These are phyloP conservation scores for Alternaria tenuissima DNA, from an alignment of 2,329 filamentous ascomycete genomes.

Conservation along the genomic window DNA sequence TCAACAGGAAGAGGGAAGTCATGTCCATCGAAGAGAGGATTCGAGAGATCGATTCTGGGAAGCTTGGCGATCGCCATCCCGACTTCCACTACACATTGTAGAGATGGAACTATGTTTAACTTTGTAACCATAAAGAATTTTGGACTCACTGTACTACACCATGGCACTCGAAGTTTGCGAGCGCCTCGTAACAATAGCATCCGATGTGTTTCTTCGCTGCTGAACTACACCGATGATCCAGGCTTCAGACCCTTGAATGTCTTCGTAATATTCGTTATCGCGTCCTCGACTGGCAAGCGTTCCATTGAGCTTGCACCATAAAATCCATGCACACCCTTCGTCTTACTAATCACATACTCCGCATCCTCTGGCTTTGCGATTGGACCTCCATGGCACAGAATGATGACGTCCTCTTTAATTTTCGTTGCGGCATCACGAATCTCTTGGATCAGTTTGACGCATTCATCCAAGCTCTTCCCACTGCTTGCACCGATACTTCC, in stretches of 20 bases:
- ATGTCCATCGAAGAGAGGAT: not conserved
- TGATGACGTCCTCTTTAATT: constrained; percentile 67
- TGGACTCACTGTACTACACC: not conserved
- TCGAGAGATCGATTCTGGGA: constrained; percentile 10
- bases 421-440: constrained; percentile 68
- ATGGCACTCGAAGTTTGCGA: not conserved
- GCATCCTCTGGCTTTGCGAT: constrained; percentile 72
- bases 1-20: not conserved
- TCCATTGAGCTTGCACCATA: constrained; percentile 77
- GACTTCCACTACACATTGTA: constrained; percentile 54
- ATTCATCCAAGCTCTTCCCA: constrained; percentile 70
- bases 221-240: not conserved
- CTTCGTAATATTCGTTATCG: constrained; percentile 66
- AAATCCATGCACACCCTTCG: constrained; percentile 73
- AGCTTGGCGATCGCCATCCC: constrained; percentile 61
- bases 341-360: constrained; percentile 67
- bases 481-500: constrained; percentile 71
- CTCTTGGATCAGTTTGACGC: constrained; percentile 67
- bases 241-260: constrained; percentile 59
- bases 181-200: not conserved
- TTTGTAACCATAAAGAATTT: not conserved
- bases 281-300: constrained; percentile 71
- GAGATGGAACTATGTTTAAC: not conserved
- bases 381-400: constrained; percentile 75
- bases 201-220: not conserved